phyloP scores from a whole-genome alignment of 2,329 filamentous ascomycete species.

The Aspergillus spinulosporus region DNA sequence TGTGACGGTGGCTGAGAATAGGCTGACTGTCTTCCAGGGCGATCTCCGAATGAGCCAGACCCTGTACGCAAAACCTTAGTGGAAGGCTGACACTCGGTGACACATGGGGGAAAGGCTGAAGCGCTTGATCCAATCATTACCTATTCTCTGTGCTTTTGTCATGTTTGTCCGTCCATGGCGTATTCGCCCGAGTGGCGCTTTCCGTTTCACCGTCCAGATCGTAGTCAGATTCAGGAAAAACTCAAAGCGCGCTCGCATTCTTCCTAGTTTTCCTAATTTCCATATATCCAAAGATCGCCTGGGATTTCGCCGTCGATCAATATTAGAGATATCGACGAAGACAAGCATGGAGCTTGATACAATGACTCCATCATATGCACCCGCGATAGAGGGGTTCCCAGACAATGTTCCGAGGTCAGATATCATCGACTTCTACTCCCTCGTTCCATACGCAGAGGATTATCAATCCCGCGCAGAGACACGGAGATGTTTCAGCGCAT shows the following conservation, averaged over 20 bases:
- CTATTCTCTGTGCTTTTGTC: neutral
- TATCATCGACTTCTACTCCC: constrained; percentile 13
- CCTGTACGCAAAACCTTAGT: neutral
- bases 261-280: neutral
- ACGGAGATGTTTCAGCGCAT: constrained; percentile 14
- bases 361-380: neutral
- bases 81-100: neutral
- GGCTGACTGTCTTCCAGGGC: constrained; percentile 4
- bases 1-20: constrained; percentile 14
- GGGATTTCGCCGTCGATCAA: neutral
- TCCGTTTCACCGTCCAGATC: constrained; percentile 3
- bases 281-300: neutral
- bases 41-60: constrained; percentile 7
- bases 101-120: neutral
- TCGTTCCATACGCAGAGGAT: constrained; percentile 16
- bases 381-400: neutral
- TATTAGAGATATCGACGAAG: neutral
- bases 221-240: neutral
- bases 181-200: neutral
- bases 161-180: neutral
- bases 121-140: neutral
- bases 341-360: constrained; percentile 9
- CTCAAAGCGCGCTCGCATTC: neutral
- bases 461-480: constrained; percentile 8
- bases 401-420: neutral